Conservation (phyloP, 331 rosid genomes). For the Phaseolus coccineus region DNA sequence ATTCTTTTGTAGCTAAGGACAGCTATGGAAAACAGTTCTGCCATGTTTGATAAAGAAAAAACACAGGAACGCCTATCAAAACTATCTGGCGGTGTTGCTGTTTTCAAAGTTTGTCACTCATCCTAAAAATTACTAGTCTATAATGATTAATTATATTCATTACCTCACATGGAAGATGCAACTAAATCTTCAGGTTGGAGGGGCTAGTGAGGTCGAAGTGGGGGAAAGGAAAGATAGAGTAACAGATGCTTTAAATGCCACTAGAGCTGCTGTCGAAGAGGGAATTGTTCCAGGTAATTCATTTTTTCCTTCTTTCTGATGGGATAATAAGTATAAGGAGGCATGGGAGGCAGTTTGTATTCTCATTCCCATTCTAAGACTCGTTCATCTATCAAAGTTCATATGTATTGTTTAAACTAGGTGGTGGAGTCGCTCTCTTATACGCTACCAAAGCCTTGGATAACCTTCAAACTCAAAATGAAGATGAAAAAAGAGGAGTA, state of each 20-base stretch:
- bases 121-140: constrained; percentile 18
- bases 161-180: constrained; percentile 36
- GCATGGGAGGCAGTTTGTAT: background rate
- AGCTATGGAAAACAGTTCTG: constrained; percentile 74
- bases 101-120: constrained; percentile 75
- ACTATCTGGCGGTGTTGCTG: constrained; percentile 93
- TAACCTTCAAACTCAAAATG: constrained; percentile 69
- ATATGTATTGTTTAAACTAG: constrained; percentile 52
- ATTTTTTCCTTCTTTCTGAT: constrained; percentile 8
- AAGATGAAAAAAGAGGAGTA: constrained; percentile 87
- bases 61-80: constrained; percentile 94
- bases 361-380: constrained; percentile 22
- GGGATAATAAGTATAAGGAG: constrained; percentile 16
- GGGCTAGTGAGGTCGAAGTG: constrained; percentile 91
- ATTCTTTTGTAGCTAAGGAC: constrained; percentile 70
- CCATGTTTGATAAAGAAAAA: constrained; percentile 89
- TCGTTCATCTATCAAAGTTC: background rate
- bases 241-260: constrained; percentile 93
- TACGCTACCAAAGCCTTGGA: constrained; percentile 82
- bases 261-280: constrained; percentile 96
- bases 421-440: constrained; percentile 97
- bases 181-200: constrained; percentile 72
- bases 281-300: constrained; percentile 89
- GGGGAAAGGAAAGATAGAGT: constrained; percentile 97
- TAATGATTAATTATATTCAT: constrained; percentile 5